A percentile compares a stretch with the other conserved stretches of the same genome.
phyloP scores from a whole-genome alignment of 352 stramenopile genomes.

The Pythium chondricola region DNA sequence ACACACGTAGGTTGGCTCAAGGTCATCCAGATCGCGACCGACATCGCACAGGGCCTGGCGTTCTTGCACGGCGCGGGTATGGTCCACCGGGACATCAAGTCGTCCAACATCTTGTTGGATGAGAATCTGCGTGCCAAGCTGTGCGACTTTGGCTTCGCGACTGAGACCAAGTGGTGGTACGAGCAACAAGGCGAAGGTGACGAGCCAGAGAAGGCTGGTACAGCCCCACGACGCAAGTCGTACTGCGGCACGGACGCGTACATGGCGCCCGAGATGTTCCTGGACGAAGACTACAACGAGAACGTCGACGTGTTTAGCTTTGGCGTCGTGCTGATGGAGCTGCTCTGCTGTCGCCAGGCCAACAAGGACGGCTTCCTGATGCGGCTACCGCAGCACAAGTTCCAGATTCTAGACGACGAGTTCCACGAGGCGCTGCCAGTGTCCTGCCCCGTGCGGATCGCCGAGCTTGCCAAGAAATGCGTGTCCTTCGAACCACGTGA shows the following conservation, averaged over 20 bases:
- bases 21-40: slow-evolving; percentile 62
- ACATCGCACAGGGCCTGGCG: slow-evolving; percentile 87
- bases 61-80: slow-evolving; percentile 91
- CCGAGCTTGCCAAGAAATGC: slow-evolving; percentile 58
- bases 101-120: slow-evolving; percentile 83
- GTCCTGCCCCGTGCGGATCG: slow-evolving; percentile 52
- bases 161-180: slow-evolving; percentile 44
- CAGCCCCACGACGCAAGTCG: slow-evolving; percentile 56
- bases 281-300: slow-evolving; percentile 81
- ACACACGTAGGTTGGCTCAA: slow-evolving; percentile 53
- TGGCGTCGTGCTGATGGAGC: slow-evolving; percentile 83
- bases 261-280: slow-evolving; percentile 81
- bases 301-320: slow-evolving; percentile 85
- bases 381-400: slow-evolving; percentile 82
- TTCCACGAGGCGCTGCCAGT: slow-evolving; percentile 59
- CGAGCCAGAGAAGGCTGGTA: slow-evolving; percentile 3
- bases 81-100: slow-evolving; percentile 86
- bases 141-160: slow-evolving; percentile 84
- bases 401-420: slow-evolving; percentile 50
- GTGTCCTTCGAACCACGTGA: slow-evolving; percentile 72
- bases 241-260: slow-evolving; percentile 85
- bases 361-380: slow-evolving; percentile 77
- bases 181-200: slow-evolving; percentile 19
- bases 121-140: slow-evolving; percentile 64
- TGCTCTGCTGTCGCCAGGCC: slow-evolving; percentile 72